Evolutionary conservation across 2,329 filamentous ascomycete genomes (phyloP).

Genomic region (Metarhizium album): DNA sequence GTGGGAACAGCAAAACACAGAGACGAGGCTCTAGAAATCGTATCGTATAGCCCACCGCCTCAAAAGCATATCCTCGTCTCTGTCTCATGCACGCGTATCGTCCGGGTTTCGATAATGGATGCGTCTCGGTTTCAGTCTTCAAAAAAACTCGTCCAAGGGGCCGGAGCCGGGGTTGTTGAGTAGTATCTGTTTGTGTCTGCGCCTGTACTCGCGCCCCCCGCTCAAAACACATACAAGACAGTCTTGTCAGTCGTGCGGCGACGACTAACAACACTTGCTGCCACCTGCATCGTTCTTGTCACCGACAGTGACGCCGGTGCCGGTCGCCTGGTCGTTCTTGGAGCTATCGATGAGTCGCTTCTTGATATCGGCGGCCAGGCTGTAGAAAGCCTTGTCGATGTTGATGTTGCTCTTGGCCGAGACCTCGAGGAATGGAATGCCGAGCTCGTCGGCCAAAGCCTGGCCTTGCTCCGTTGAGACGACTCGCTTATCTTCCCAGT

Average conservation of each 20-base stretch:
- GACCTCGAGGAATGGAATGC: conserved; percentile 96
- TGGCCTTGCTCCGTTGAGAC: conserved; percentile 91
- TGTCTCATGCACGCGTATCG: background rate
- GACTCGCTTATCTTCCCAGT: conserved; percentile 98
- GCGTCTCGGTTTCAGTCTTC: background rate
- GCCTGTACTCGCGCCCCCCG: background rate
- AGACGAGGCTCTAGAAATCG: conserved; percentile 6
- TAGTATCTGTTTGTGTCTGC: background rate
- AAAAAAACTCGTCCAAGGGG: background rate
- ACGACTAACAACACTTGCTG: conserved; percentile 64
- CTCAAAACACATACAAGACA: background rate
- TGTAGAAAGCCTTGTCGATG: conserved; percentile 98
- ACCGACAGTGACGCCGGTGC: conserved; percentile 57
- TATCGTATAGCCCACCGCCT: conserved; percentile 1
- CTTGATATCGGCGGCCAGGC: conserved; percentile 92
- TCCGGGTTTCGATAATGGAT: background rate
- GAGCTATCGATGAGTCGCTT: conserved; percentile 90
- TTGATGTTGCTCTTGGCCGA: conserved; percentile 99
- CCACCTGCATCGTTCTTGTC: conserved; percentile 46
- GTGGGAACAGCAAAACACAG: conserved; percentile 12
- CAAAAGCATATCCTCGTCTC: background rate
- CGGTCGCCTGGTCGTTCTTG: conserved; percentile 57
- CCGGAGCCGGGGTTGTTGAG: background rate
- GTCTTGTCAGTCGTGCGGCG: conserved; percentile 12
- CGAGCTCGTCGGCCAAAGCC: conserved; percentile 85